Evolutionary conservation across 164 flowering plant genomes (phyloP).

Genomic region (Piper longum): DNA sequence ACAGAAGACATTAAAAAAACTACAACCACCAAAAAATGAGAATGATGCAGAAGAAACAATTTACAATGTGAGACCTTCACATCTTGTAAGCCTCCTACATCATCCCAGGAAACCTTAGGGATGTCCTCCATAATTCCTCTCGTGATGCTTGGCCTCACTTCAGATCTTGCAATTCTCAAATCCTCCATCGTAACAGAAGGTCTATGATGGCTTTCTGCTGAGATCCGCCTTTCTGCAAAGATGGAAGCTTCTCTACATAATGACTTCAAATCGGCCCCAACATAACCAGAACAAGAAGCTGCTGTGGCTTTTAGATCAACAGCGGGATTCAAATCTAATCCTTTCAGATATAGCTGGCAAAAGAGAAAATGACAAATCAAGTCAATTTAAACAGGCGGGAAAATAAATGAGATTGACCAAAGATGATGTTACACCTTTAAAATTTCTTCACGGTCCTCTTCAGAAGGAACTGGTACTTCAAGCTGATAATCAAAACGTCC

Average conservation of each 20-base stretch:
- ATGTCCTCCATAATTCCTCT: conserved; percentile 83
- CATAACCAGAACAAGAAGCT: conserved; percentile 85
- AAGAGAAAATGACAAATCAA: neutral
- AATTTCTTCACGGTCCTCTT: conserved; percentile 66
- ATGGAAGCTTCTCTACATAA: conserved; percentile 69
- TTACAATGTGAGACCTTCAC: conserved; percentile 46
- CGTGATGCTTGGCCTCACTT: conserved; percentile 89
- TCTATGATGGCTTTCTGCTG: conserved; percentile 12
- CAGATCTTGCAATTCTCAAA: conserved; percentile 58
- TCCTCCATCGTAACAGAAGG: conserved; percentile 43
- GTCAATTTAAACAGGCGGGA: neutral
- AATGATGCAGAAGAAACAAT: neutral
- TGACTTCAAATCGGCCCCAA: conserved; percentile 95
- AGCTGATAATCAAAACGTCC: conserved; percentile 88
- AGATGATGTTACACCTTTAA: conserved; percentile 31
- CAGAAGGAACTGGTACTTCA: conserved; percentile 82
- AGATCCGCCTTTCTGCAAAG: conserved; percentile 30
- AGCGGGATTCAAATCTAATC: conserved; percentile 42
- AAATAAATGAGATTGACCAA: neutral
- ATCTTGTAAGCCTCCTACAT: conserved; percentile 80
- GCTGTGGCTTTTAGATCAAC: conserved; percentile 65
- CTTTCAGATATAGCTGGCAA: conserved; percentile 67
- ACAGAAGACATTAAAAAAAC: neutral
- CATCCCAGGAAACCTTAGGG: conserved; percentile 89
- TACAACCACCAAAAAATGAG: neutral